Percentiles rank a stretch among this genome's conserved stretches.
These are phyloP conservation scores for Simplicillium aogashimaense DNA, from an alignment of 2,329 filamentous ascomycete species.

Conservation along the genomic window DNA sequence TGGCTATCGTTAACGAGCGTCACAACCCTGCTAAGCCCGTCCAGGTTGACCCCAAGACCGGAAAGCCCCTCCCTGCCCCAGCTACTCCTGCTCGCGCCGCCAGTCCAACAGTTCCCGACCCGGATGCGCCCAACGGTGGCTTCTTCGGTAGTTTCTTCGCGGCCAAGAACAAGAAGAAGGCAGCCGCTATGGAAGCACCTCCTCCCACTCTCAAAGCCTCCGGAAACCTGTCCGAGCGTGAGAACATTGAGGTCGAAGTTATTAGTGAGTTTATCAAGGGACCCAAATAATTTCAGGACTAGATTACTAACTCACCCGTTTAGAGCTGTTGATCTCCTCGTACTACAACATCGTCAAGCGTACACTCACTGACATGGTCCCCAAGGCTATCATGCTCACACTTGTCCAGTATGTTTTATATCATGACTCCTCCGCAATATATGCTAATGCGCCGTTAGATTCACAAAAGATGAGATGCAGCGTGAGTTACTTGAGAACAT, in stretches of 20 bases:
- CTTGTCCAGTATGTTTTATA: constrained; percentile 71
- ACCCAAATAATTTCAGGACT: neutral
- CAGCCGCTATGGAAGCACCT: constrained; percentile 97
- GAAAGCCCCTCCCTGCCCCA: constrained; percentile 71
- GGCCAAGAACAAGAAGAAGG: constrained; percentile 99
- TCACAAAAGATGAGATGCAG: constrained; percentile 98
- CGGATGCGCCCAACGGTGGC: constrained; percentile 50
- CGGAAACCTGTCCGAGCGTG: constrained; percentile 85
- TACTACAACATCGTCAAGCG: constrained; percentile 98
- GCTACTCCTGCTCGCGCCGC: constrained; percentile 60
- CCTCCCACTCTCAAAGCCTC: constrained; percentile 90
- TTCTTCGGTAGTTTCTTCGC: constrained; percentile 99
- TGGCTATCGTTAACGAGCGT: constrained; percentile 95
- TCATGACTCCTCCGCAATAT: neutral
- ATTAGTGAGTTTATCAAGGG: constrained; percentile 60
- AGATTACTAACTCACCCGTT: neutral
- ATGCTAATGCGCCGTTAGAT: constrained; percentile 38
- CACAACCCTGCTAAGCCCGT: constrained; percentile 74
- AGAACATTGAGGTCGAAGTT: constrained; percentile 92
- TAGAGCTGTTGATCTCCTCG: constrained; percentile 87
- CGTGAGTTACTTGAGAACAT: constrained; percentile 93
- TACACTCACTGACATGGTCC: constrained; percentile 99
- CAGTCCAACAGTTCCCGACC: constrained; percentile 58
- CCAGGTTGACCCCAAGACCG: constrained; percentile 96
- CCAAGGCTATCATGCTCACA: constrained; percentile 97